Percentiles rank a stretch among this genome's conserved stretches.
Evolutionary conservation across 768 basidiomycete species (phyloP).

Genomic region (Boletus eberwhitei): DNA sequence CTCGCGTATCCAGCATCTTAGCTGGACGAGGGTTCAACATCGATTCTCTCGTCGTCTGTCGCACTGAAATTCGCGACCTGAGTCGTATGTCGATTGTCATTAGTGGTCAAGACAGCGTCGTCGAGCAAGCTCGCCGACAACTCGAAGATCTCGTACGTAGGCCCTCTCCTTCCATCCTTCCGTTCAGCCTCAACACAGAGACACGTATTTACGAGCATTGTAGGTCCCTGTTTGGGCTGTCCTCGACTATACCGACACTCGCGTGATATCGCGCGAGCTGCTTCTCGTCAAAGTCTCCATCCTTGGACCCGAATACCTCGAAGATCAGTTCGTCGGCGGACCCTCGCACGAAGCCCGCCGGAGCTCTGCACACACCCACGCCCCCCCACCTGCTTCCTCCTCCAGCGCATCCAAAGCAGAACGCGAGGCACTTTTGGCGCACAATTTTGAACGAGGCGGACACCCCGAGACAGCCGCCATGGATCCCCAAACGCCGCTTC

Average conservation of each 20-base stretch:
- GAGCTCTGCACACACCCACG: slow-evolving; percentile 13
- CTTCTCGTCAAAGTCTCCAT: slow-evolving; percentile 96
- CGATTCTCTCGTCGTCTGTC: slow-evolving; percentile 96
- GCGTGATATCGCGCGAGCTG: slow-evolving; percentile 87
- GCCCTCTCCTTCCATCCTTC: neutral
- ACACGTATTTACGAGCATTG: neutral
- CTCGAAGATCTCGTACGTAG: slow-evolving; percentile 88
- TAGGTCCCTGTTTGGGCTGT: slow-evolving; percentile 99
- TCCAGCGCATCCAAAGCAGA: slow-evolving; percentile 51
- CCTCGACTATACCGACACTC: slow-evolving; percentile 93
- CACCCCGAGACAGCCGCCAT: slow-evolving; percentile 30
- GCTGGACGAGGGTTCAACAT: slow-evolving; percentile 98
- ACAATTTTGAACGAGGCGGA: slow-evolving; percentile 69
- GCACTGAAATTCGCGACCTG: slow-evolving; percentile 94
- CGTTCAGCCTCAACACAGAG: neutral
- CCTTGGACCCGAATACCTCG: slow-evolving; percentile 94
- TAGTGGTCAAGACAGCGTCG: slow-evolving; percentile 93
- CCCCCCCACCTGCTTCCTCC: neutral
- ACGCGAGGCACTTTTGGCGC: slow-evolving; percentile 69
- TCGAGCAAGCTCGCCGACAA: slow-evolving; percentile 94
- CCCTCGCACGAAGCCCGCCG: slow-evolving; percentile 77
- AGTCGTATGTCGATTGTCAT: slow-evolving; percentile 98
- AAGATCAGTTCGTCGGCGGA: slow-evolving; percentile 83
- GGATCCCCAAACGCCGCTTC: slow-evolving; percentile 32
- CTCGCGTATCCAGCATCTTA: slow-evolving; percentile 94